Evolutionary conservation across 768 basidiomycete genomes (phyloP).

Genomic region (Leccinum barrowsii): DNA sequence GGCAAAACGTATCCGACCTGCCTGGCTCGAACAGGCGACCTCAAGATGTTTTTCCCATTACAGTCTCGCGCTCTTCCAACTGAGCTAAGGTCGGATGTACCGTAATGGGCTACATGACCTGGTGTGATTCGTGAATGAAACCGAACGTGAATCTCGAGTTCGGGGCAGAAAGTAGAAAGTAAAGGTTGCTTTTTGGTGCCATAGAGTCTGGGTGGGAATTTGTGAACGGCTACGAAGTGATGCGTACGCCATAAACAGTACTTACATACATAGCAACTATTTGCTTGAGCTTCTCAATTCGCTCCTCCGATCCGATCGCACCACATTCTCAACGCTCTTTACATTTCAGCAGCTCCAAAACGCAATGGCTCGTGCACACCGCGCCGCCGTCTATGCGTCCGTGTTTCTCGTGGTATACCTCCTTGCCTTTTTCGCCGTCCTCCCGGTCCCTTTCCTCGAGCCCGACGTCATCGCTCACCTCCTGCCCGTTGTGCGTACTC

Average conservation of each 20-base stretch:
- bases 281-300: too few relatives aligned
- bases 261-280: too few relatives aligned
- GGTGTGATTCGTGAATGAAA: too few relatives aligned
- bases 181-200: too few relatives aligned
- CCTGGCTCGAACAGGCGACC: conserved; percentile 64
- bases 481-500: conserved; percentile 14
- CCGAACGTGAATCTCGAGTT: too few relatives aligned
- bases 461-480: conserved; percentile 1
- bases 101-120: too few relatives aligned
- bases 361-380: conserved; percentile 60
- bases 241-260: too few relatives aligned
- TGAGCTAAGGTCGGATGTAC: conserved; percentile 32
- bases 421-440: conserved; percentile 31
- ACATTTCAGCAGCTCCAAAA: background rate
- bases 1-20: conserved; percentile 39
- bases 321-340: background rate
- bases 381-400: conserved; percentile 45
- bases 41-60: conserved; percentile 41
- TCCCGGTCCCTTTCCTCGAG: conserved; percentile 17
- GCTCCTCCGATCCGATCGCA: too few relatives aligned
- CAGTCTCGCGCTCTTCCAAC: conserved; percentile 51
- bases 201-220: too few relatives aligned
- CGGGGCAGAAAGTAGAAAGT: too few relatives aligned
- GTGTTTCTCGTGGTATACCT: conserved; percentile 49
- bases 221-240: too few relatives aligned